Evolutionary conservation across 2,329 filamentous ascomycete genomes (phyloP).

Genomic region (Metarhizium humberi): DNA sequence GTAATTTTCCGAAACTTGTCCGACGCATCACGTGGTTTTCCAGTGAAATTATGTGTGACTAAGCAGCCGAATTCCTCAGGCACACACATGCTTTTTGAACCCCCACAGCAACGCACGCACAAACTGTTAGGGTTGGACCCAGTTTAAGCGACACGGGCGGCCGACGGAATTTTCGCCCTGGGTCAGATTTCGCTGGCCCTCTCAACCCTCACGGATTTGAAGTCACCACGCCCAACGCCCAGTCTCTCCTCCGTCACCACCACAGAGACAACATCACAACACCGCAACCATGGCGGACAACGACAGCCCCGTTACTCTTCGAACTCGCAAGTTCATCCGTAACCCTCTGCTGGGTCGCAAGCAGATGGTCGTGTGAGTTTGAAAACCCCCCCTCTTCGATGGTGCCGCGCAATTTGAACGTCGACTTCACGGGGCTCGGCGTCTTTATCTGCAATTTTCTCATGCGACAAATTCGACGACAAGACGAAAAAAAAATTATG

Average conservation of each 20-base stretch:
- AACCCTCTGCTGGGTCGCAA: constrained; percentile 98
- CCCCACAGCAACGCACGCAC: not conserved
- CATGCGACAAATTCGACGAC: not conserved
- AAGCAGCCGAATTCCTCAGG: not conserved
- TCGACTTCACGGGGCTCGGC: constrained; percentile 1
- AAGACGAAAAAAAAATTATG: not conserved
- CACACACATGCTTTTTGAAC: not conserved
- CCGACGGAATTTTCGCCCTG: constrained; percentile 26
- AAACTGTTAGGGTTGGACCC: constrained; percentile 35
- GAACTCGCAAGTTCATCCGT: constrained; percentile 99
- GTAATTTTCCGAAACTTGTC: not conserved
- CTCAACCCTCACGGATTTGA: constrained; percentile 19
- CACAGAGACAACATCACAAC: constrained; percentile 24
- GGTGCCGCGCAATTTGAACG: not conserved
- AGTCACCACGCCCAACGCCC: constrained; percentile 17
- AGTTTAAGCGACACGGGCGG: constrained; percentile 28
- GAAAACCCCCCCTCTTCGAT: not conserved
- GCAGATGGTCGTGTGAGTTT: constrained; percentile 98
- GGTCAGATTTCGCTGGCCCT: constrained; percentile 15
- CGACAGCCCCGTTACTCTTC: constrained; percentile 69
- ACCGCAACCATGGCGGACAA: constrained; percentile 79
- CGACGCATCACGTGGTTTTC: not conserved
- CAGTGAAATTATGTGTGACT: not conserved
- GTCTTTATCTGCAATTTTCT: not conserved
- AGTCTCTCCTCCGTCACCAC: constrained; percentile 21